Evolutionary conservation across 2,329 filamentous ascomycete species (phyloP).

Genomic region (Neopestalotiopsis sp.): DNA sequence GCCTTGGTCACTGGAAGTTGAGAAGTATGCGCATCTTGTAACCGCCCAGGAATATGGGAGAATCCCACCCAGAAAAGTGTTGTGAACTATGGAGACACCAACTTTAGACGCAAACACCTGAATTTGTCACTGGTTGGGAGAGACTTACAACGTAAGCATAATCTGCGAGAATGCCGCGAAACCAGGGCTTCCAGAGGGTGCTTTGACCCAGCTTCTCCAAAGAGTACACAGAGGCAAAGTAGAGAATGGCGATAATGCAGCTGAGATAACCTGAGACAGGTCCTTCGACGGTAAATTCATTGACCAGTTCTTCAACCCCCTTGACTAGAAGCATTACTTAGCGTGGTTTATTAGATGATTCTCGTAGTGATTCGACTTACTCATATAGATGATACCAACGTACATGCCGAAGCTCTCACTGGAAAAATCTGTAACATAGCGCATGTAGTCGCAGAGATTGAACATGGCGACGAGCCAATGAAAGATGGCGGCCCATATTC

Average conservation of each 20-base stretch:
- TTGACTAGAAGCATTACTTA: constrained; percentile 56
- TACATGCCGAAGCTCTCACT: no score
- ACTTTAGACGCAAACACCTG: no score
- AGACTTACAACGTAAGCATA: constrained; percentile 53
- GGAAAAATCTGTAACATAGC: no score
- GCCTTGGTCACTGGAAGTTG: no score
- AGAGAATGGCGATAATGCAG: constrained; percentile 24
- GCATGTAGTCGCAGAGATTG: constrained; percentile 44
- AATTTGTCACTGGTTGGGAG: no score
- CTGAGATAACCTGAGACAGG: constrained; percentile 51
- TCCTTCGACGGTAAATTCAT: constrained; percentile 49
- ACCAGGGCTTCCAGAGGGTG: constrained; percentile 46
- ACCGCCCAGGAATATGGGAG: no score
- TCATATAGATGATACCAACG: no score
- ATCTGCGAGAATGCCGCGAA: constrained; percentile 53
- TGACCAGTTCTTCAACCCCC: constrained; percentile 59
- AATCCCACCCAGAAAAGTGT: no score
- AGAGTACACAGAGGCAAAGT: constrained; percentile 33
- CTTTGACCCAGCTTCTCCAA: constrained; percentile 54
- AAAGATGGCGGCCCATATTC: constrained; percentile 61
- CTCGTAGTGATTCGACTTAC: no score
- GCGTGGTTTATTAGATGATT: no score
- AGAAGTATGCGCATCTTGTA: no score
- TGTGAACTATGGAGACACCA: no score
- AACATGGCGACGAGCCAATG: constrained; percentile 59